These are phyloP conservation scores for Ascoidea asiatica DNA, from an alignment of 805 yeast species.

Conservation along the genomic window DNA sequence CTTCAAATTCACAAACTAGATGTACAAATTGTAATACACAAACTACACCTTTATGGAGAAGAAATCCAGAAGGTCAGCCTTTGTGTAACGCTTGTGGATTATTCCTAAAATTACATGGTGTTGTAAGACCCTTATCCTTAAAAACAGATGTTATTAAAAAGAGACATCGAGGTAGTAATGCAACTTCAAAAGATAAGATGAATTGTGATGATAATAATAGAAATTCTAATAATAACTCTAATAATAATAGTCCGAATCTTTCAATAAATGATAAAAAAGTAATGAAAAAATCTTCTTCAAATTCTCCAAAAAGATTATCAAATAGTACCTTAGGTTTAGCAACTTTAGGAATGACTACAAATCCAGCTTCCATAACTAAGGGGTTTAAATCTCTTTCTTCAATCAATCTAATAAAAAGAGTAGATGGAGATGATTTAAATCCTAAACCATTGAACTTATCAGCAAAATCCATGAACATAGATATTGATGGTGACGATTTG, in stretches of 20 bases:
- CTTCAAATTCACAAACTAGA: constrained; percentile 21
- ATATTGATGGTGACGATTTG: background rate
- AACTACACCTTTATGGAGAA: constrained; percentile 91
- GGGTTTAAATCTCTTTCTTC: too few species aligned
- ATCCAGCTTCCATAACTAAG: too few species aligned
- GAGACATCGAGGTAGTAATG: constrained; percentile 53
- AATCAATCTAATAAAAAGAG: too few species aligned
- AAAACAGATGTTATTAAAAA: constrained; percentile 89
- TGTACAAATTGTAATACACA: constrained; percentile 88
- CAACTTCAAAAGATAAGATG: too few species aligned
- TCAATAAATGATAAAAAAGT: background rate
- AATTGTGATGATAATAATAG: background rate
- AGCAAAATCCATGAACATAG: too few species aligned
- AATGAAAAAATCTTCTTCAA: background rate
- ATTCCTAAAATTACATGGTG: constrained; percentile 88
- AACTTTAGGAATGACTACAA: too few species aligned
- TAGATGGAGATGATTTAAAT: too few species aligned
- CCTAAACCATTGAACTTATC: too few species aligned
- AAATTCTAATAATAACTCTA: background rate
- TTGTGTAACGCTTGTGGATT: constrained; percentile 95
- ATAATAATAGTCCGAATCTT: background rate
- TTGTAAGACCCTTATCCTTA: constrained; percentile 78
- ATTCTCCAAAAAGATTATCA: background rate
- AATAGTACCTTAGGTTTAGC: too few species aligned
- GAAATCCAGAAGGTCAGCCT: constrained; percentile 86